Conservation (phyloP, 257 asterid species). For the Prunella vulgaris region DNA sequence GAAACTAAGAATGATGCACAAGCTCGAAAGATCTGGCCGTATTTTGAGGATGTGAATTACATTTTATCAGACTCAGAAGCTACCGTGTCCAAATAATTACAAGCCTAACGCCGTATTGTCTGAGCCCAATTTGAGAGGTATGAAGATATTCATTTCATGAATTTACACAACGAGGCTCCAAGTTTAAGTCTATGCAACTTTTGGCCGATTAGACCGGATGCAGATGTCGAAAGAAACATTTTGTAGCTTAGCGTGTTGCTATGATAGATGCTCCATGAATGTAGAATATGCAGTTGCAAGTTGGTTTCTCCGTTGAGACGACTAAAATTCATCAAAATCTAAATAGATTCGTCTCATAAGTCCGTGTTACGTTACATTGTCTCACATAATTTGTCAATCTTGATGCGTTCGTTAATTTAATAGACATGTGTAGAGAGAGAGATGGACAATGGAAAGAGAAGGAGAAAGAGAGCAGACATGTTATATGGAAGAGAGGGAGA, state of each 20-base stretch:
- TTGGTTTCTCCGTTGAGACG: too few species aligned
- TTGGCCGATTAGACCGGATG: conserved; percentile 6
- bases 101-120: not conserved
- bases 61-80: conserved; percentile 46
- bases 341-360: too few species aligned
- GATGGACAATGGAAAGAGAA: too few species aligned
- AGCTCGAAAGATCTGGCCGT: conserved; percentile 53
- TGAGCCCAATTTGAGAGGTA: conserved; percentile 6
- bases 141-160: not conserved
- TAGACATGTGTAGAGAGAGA: too few species aligned
- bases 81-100: conserved; percentile 30
- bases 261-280: not conserved
- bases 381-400: too few species aligned
- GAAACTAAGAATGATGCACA: conserved; percentile 44
- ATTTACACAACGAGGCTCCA: conserved; percentile 3
- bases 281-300: not conserved
- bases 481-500: too few species aligned
- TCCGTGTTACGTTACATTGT: too few species aligned
- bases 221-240: conserved; percentile 12
- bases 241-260: not conserved
- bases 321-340: too few species aligned
- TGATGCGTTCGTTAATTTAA: too few species aligned
- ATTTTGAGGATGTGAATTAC: conserved; percentile 47
- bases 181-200: not conserved
- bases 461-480: too few species aligned